Evolutionary conservation across 2,329 filamentous ascomycete genomes (phyloP), one percentile per base, ranked within the genome.

Genomic region (Fusarium beomiforme): DNA sequence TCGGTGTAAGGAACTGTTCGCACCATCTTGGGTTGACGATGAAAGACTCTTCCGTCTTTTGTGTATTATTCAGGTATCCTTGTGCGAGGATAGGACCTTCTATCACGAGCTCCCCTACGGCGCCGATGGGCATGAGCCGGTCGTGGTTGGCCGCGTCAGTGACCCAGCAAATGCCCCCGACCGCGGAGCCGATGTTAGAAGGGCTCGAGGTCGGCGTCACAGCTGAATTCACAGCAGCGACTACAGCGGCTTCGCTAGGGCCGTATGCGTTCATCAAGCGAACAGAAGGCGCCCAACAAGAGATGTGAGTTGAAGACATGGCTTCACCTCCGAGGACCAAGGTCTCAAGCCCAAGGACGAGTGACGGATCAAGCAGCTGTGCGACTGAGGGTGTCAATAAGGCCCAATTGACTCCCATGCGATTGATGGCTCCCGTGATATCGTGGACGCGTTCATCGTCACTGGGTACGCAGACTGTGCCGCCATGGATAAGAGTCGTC

Each of bases 21-120:
- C 62, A 64, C 73, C 73, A 75, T 23, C 19, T 29, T 0, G 71
- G 73, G 36, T 64, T 63, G 26, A 14, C 23, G 14, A 80, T 74
- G 26, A 80, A 81, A 1, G 74, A 72, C 1, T 67, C 19, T 62
- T 76, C 59, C 78, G 83, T 81, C 36, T 66, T 69, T 10, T 56
- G 23, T 10, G 75, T n/a, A 2, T 79, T 75, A 49, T 86, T 84
- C 21, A 86, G 75, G 64, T 89, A 89, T 19, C 85, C 85, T 29
- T 83, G 77, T 23, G 84, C 85, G 8, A 89, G 82, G 4, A 82
- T 81, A 17, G 64, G 59, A 0, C 74, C 74, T 34, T 81, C 82
- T 29, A 85, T 69, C 6, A 81, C 59, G 5, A 83, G 72, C 67
- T 83, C 82, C 2, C 80, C 80, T 0, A 77, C 36, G 1, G 61